Evolutionary conservation across 306 rosid species (phyloP).

Genomic region (Lathyrus oleraceus): DNA sequence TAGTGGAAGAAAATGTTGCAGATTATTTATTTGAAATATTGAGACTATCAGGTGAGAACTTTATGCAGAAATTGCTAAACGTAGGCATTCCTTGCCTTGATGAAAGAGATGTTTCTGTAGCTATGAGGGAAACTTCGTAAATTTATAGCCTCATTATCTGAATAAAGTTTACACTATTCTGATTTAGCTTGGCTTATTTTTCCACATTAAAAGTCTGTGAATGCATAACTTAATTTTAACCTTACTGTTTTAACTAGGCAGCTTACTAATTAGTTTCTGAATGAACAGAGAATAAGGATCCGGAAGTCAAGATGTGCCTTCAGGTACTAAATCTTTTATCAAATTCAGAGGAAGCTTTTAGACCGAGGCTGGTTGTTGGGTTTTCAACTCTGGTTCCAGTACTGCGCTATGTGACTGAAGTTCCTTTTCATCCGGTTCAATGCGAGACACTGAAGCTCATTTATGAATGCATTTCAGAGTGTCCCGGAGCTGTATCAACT

Average conservation of each 20-base stretch:
- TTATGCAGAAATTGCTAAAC: constrained; percentile 14
- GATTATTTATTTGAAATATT: constrained; percentile 92
- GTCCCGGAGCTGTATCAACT: constrained; percentile 70
- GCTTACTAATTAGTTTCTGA: constrained; percentile 41
- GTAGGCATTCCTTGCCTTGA: not conserved
- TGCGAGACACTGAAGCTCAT: constrained; percentile 70
- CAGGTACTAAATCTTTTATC: constrained; percentile 77
- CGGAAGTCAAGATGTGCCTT: constrained; percentile 71
- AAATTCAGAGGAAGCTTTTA: constrained; percentile 69
- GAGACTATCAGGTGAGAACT: constrained; percentile 81
- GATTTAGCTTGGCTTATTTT: constrained; percentile 23
- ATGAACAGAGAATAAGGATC: constrained; percentile 77
- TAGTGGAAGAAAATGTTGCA: constrained; percentile 88
- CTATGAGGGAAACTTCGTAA: constrained; percentile 2
- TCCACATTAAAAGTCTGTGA: constrained; percentile 23
- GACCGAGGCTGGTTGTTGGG: constrained; percentile 76
- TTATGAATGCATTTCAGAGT: constrained; percentile 70
- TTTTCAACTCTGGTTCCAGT: constrained; percentile 84
- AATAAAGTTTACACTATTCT: constrained; percentile 13
- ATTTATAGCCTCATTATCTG: constrained; percentile 18
- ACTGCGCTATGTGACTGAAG: constrained; percentile 67
- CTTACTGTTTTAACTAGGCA: constrained; percentile 10
- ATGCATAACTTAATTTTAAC: constrained; percentile 27
- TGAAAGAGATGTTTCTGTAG: constrained; percentile 9
- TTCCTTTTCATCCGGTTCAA: constrained; percentile 90